A percentile compares a stretch with the other conserved stretches of the same genome.
phyloP scores from a whole-genome alignment of 139 green algal genomes.

The Tetradesmus lagerheimii region DNA sequence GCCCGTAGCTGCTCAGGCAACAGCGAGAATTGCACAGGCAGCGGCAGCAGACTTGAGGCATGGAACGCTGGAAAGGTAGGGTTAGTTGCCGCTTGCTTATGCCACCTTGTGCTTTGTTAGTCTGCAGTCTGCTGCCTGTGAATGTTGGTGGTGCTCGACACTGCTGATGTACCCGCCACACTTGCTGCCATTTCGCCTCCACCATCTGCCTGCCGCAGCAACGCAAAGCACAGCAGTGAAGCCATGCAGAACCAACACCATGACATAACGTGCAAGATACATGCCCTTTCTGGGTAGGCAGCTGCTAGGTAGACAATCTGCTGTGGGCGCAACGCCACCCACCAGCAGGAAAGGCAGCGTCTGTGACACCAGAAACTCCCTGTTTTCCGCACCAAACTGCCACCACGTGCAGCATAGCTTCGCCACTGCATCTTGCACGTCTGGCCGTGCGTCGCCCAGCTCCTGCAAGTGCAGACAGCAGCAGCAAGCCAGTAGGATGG shows the following conservation, averaged over 20 bases:
- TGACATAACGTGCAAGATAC: neutral
- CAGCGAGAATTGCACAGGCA: no score
- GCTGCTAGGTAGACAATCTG: neutral
- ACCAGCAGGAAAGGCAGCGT: slow-evolving; percentile 82
- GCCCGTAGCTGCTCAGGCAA: slow-evolving; percentile 55
- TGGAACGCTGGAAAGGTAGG: no score
- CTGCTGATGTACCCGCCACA: no score
- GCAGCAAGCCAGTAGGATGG: neutral
- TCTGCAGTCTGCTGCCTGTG: no score
- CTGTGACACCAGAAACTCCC: slow-evolving; percentile 74
- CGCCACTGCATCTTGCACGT: slow-evolving; percentile 75
- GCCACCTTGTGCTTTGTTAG: no score
- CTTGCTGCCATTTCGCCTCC: no score
- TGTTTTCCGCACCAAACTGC: slow-evolving; percentile 60
- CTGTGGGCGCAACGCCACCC: neutral
- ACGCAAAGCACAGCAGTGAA: no score
- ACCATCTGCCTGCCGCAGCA: no score
- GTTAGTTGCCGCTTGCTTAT: no score
- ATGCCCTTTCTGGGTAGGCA: neutral
- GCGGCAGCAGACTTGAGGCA: neutral
- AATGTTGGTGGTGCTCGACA: no score
- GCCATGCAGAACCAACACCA: no score
- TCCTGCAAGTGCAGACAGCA: slow-evolving; percentile 46
- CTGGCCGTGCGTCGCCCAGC: slow-evolving; percentile 49
- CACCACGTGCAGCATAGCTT: slow-evolving; percentile 83